Conservation (phyloP, 2,329 filamentous ascomycete species). For the Exophiala mesophila region DNA sequence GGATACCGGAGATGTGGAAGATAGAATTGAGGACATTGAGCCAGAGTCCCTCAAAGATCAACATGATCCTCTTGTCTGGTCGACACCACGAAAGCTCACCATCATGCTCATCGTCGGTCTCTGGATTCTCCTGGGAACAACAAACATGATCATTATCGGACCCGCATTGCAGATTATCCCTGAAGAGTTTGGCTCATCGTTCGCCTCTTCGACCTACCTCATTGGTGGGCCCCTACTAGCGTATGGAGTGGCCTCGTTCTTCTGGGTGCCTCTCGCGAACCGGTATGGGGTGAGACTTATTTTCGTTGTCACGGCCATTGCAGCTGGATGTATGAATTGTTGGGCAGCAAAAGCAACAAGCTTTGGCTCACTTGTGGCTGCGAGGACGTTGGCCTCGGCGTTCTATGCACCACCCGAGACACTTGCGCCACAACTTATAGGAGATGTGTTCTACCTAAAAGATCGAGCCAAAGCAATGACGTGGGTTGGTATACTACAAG, state of each 20-base stretch:
- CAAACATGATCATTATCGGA: slow-evolving; percentile 22
- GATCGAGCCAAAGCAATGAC: slow-evolving; percentile 15
- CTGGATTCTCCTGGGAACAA: slow-evolving; percentile 15
- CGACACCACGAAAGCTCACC: slow-evolving; percentile 4
- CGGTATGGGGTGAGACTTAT: slow-evolving; percentile 33
- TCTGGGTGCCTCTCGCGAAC: slow-evolving; percentile 31
- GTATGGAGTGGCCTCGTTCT: slow-evolving; percentile 17
- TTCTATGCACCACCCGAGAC: slow-evolving; percentile 16
- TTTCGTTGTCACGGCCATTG: slow-evolving; percentile 28
- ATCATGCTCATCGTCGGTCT: slow-evolving; percentile 13
- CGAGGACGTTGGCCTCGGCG: slow-evolving; percentile 12
- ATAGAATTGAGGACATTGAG: slow-evolving; percentile 2
- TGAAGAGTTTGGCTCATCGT: slow-evolving; percentile 13
- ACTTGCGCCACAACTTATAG: slow-evolving; percentile 13
- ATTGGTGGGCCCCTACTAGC: slow-evolving; percentile 12
- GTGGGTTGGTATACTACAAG: slow-evolving; percentile 14
- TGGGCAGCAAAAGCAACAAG: slow-evolving; percentile 23
- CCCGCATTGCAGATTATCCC: slow-evolving; percentile 19
- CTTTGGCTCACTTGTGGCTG: slow-evolving; percentile 16
- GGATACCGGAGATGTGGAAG: slow-evolving; percentile 6
- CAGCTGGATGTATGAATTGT: slow-evolving; percentile 29
- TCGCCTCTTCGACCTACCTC: slow-evolving; percentile 14
- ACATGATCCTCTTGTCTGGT: slow-evolving; percentile 14
- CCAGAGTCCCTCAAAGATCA: slow-evolving; percentile 1
- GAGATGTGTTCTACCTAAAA: slow-evolving; percentile 13